Base-by-base conservation (phyloP, 441 rosid genomes). In the Erodium moschatum region DNA sequence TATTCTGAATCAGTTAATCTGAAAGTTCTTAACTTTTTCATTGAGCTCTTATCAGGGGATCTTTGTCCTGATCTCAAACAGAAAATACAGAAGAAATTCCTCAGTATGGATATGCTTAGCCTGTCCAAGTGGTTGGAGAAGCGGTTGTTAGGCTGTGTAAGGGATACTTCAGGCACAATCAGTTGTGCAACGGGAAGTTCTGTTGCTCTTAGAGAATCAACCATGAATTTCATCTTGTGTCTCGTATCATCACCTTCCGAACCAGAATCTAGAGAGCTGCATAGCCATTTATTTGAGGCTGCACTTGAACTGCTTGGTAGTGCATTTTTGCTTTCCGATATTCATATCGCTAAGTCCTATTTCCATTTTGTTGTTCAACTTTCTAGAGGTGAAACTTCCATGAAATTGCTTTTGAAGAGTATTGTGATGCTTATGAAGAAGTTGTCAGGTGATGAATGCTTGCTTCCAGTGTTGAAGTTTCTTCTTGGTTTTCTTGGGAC, bases 111-210 rank as follows among this genome's bases (percentile, higher is more conserved):
- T 83, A 65, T 83, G 79, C 75, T 65, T 75, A 63, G 67, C 68
- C 79, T 96, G 80, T 94, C 97, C 70, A 82, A 81, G 72, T 90
- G 97, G 99, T 81, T 96, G 83, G 98, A 89, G 87, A 87, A 82
- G 81, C 87, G 92, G 78, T 83, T 96, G 70, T 84, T 93, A 76
- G 98, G 99, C 83, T 82, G 82, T 83, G 67, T 75, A 62, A 65
- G 74, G 74, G 95, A 89, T 75, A 78, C 80, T 67, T 72, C 85
- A 33, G 85, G 79, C 68, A 92, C 86, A 42, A 67, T 71, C 71
- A 78, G 68, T 72, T 72, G 75, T 81, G 83, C 84, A 69, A 87
- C 81, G 82, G 97, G 82, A 77, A 87, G 73, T 81, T 88, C 93
- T 69, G 75, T 75, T 72, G 72, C 88, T 73, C 82, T 89, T 66